Evolutionary conservation across 1,284 basidiomycete genomes (phyloP), one percentile per base, ranked within the genome.

Genomic region (Cutaneotrichosporon curvatum): DNA sequence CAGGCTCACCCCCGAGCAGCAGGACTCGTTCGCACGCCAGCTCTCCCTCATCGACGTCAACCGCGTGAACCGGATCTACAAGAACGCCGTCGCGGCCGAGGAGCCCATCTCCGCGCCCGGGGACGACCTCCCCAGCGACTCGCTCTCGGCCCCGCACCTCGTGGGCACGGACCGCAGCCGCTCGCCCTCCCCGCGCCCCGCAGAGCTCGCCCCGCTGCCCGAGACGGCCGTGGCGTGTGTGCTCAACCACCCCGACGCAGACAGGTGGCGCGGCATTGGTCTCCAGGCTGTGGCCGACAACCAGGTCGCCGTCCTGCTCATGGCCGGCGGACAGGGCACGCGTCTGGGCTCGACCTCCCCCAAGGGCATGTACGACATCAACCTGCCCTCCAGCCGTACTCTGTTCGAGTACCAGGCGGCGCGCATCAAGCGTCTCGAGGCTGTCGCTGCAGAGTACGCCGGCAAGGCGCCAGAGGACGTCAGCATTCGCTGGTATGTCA

Each of bases 281-380:
- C 75, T 97, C 39, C 71, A 81, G 37, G 91, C 94, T 43, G 81
- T 96, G 59, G 79, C 83, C 11, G 72, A 79, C 25, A 84, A 87
- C 55, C 75, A 89, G 59, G 90, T 97, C 35, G 95, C 83, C 25
- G 91, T 98, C 11, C 77, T 99, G 23, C 79, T 99, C 61, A 87
- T 99, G 84, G 95, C 95, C 2, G 95, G 95, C 41, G 95, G 95
- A 3, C 95, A 99, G 73, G 95, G 95, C 19, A 95, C 92, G 15
- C 79, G 95, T 45, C 76, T 99, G 40, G 95, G 95, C 32, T 92
- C 87, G 60, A 80, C 78, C 31, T 85, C 84, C 19, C 95, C 95
- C 21, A 99, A 99, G 68, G 95, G 95, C 10, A 96, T 92, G 76
- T 98, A 96, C 74, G 88, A 98, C 69, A 96, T 98, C 59, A 85